Evolutionary conservation across 2,329 filamentous ascomycete species (phyloP).

Genomic region (Aureobasidium namibiae): DNA sequence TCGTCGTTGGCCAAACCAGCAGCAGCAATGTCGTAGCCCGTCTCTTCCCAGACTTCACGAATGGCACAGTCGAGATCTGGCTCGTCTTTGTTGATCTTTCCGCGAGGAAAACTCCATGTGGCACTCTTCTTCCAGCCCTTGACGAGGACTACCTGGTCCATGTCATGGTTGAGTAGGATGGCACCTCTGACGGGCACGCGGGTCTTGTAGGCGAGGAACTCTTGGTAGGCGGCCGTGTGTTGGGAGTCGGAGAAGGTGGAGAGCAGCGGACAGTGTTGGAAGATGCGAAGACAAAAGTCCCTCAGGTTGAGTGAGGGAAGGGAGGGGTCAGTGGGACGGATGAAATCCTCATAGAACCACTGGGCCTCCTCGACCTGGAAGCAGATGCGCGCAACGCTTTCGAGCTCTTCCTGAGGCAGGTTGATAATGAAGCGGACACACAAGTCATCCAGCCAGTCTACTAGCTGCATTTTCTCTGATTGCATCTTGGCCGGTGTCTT

Average conservation of each 20-base stretch:
- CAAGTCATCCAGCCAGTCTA: constrained; percentile 96
- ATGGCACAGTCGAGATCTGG: constrained; percentile 88
- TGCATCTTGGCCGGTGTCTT: constrained; percentile 57
- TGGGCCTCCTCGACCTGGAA: constrained; percentile 99
- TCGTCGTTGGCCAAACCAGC: constrained; percentile 65
- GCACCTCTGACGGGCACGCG: constrained; percentile 88
- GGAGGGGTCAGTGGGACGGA: constrained; percentile 76
- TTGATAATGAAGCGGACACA: constrained; percentile 98
- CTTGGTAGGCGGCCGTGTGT: constrained; percentile 75
- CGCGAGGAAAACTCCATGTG: constrained; percentile 92
- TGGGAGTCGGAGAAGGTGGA: constrained; percentile 70
- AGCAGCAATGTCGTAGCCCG: constrained; percentile 71
- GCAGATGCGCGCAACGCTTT: constrained; percentile 85
- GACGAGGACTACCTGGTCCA: constrained; percentile 89
- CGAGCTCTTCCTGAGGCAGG: constrained; percentile 82
- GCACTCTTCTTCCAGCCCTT: constrained; percentile 97
- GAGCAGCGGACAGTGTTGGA: constrained; percentile 86
- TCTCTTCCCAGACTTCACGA: constrained; percentile 93
- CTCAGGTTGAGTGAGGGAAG: constrained; percentile 80
- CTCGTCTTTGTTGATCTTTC: constrained; percentile 98
- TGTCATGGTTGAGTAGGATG: constrained; percentile 84
- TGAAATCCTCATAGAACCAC: constrained; percentile 99
- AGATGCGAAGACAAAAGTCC: constrained; percentile 81
- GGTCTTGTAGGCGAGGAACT: constrained; percentile 91
- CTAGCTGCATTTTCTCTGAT: constrained; percentile 72